Evolutionary conservation across 1,284 basidiomycete species (phyloP).

Genomic region (Tilletia caries): DNA sequence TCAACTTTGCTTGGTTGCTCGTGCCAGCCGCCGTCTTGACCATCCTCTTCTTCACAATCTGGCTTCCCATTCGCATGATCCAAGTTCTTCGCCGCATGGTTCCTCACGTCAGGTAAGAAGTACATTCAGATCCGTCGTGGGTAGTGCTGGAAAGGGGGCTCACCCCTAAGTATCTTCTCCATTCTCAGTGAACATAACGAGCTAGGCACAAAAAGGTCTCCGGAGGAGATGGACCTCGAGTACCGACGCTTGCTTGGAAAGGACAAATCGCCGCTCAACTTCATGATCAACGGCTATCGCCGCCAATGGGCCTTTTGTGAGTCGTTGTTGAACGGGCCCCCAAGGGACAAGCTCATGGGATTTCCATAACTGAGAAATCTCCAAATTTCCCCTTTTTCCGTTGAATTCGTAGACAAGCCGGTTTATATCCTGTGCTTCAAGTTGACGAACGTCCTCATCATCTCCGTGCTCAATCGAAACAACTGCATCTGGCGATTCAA

Average conservation of each 20-base stretch:
- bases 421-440: slow-evolving; percentile 60
- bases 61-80: slow-evolving; percentile 67
- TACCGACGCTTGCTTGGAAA: slow-evolving; percentile 67
- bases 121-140: not conserved
- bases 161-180: slow-evolving; percentile 60
- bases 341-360: slow-evolving; percentile 55
- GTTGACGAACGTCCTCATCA: slow-evolving; percentile 66
- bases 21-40: slow-evolving; percentile 63
- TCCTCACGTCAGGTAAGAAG: slow-evolving; percentile 3
- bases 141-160: not conserved
- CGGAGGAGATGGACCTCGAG: slow-evolving; percentile 66
- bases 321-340: slow-evolving; percentile 4
- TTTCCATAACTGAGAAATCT: too few species aligned
- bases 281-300: slow-evolving; percentile 62
- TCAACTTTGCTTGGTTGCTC: slow-evolving; percentile 69
- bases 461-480: slow-evolving; percentile 64
- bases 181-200: slow-evolving; percentile 69
- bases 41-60: slow-evolving; percentile 65
- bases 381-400: too few species aligned
- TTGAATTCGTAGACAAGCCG: slow-evolving; percentile 47
- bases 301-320: slow-evolving; percentile 56
- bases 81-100: slow-evolving; percentile 7
- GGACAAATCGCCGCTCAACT: slow-evolving; percentile 69
- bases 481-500: slow-evolving; percentile 70
- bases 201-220: slow-evolving; percentile 63